Percentiles rank a stretch among this genome's conserved stretches.
phyloP scores from a whole-genome alignment of 805 yeast genomes.

The Yarrowia keelungensis region DNA sequence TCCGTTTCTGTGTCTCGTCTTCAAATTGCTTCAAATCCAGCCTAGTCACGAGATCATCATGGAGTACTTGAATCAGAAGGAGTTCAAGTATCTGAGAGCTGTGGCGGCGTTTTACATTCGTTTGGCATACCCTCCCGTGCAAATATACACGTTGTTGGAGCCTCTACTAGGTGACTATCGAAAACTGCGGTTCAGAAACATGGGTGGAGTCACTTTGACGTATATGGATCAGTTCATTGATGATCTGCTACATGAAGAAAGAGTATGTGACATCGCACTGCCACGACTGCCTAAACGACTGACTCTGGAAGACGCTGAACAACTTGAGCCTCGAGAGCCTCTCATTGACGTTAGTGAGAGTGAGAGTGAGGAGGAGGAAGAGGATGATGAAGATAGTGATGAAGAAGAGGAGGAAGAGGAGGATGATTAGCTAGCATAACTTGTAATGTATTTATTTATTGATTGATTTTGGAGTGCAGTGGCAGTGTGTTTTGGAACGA shows the following conservation, averaged over 20 bases:
- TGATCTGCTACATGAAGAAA: conserved; percentile 58
- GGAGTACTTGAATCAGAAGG: conserved; percentile 63
- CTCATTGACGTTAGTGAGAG: conserved; percentile 47
- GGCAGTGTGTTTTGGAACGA: too few relatives aligned
- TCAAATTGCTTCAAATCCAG: conserved; percentile 76
- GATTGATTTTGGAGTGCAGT: neutral
- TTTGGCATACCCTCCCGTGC: conserved; percentile 55
- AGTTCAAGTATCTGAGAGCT: conserved; percentile 80
- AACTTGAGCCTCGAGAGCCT: conserved; percentile 49
- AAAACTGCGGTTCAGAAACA: conserved; percentile 62
- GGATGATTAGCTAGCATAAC: conserved; percentile 1
- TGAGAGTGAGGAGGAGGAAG: conserved; percentile 53
- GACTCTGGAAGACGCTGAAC: conserved; percentile 50
- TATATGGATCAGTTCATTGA: conserved; percentile 82
- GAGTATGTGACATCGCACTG: conserved; percentile 75
- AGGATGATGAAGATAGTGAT: conserved; percentile 41
- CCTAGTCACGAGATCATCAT: conserved; percentile 67
- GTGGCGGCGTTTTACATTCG: conserved; percentile 68
- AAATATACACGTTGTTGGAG: conserved; percentile 61
- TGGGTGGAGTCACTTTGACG: conserved; percentile 53
- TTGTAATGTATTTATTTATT: conserved; percentile 9
- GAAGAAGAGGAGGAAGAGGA: conserved; percentile 7
- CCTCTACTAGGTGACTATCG: conserved; percentile 69
- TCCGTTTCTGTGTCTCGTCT: conserved; percentile 75
- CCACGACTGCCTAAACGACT: conserved; percentile 62